Percentiles rank a stretch among this genome's conserved stretches.
Conservation (phyloP, 2,329 filamentous ascomycete genomes). For the Cladosporium austrohemisphaericum region DNA sequence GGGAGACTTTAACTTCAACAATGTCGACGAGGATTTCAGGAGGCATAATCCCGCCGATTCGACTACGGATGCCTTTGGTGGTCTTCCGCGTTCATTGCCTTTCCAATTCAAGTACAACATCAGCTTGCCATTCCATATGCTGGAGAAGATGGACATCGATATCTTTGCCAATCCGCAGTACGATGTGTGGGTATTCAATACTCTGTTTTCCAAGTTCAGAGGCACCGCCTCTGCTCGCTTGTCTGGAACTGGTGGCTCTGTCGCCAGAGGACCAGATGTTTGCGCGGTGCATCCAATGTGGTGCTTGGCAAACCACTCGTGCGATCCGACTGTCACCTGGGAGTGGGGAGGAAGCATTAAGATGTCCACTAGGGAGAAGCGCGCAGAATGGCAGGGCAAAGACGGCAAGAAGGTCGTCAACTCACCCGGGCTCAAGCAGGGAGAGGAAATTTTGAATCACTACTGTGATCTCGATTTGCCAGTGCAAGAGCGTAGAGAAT, state of each 20-base stretch:
- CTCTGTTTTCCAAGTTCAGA: slow-evolving; percentile 86
- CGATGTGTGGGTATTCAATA: slow-evolving; percentile 84
- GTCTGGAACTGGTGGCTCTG: slow-evolving; percentile 47
- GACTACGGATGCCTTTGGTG: slow-evolving; percentile 17
- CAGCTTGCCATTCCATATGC: slow-evolving; percentile 67
- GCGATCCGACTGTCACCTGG: slow-evolving; percentile 92
- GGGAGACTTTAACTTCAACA: slow-evolving; percentile 55
- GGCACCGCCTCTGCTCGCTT: slow-evolving; percentile 87
- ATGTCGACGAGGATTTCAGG: slow-evolving; percentile 14
- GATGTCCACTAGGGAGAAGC: slow-evolving; percentile 59
- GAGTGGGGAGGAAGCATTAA: slow-evolving; percentile 81
- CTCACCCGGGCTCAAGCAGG: slow-evolving; percentile 61
- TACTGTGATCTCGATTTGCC: slow-evolving; percentile 83
- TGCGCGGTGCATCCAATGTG: slow-evolving; percentile 92
- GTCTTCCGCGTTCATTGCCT: slow-evolving; percentile 58
- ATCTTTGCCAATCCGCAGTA: slow-evolving; percentile 60
- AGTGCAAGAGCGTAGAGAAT: slow-evolving; percentile 79
- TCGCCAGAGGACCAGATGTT: slow-evolving; percentile 80
- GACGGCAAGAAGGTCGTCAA: slow-evolving; percentile 24
- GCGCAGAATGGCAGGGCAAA: slow-evolving; percentile 49
- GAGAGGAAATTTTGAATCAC: slow-evolving; percentile 86
- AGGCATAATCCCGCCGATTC: not conserved
- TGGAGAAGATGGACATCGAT: slow-evolving; percentile 82
- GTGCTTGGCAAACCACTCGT: slow-evolving; percentile 95
- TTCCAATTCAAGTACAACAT: slow-evolving; percentile 77